Evolutionary conservation across 2,329 filamentous ascomycete species (phyloP), one percentile per base, ranked within the genome.

Genomic region (Tolypocladium inflatum): DNA sequence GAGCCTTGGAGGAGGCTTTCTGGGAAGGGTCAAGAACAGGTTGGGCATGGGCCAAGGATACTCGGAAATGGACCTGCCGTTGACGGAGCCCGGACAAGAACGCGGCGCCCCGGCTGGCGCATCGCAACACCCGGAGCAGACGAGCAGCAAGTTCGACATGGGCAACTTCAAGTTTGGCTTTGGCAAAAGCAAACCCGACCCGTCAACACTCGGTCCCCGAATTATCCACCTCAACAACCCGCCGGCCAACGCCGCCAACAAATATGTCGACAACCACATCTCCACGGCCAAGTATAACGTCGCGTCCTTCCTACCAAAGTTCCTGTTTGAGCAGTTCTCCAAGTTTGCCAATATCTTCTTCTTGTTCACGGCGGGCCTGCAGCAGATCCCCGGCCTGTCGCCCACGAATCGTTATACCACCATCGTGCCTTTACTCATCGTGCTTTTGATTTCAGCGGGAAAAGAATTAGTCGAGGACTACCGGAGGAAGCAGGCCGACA

Each of bases 271-370:
- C 81, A 99, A 99, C 71, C 91, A 97, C 73, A 89, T 99, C 62
- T 97, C 93, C 48, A 99, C 94, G 7, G 89, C 94, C 62, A 99
- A 99, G 75, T 99, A 99, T 83, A 99, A 97, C 72, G 67, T 91
- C 68, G 80, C 90, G 57, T 96, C 91, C 23, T 99, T 99, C 73
- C 71, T 97, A 21, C 94, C 94, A 55, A 99, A 99, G 74, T 99
- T 99, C 75, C 80, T 99, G 58, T 91, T 93, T 72, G 94, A 99
- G 73, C 94, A 99, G 72, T 99, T 99, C 76, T 97, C 92, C 61
- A 99, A 97, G 79, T 96, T 97, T 74, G 94, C 94, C 78, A 99
- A 99, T 75, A 76, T 99, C 69, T 99, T 99, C 80, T 99, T 99
- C 88, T 83, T 99, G 71, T 97, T 99, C 74, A 99, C 94, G 42